Percentiles rank a stretch among this genome's conserved stretches.
phyloP scores from a whole-genome alignment of 2,329 filamentous ascomycete genomes.

The Mariannaea elegans region DNA sequence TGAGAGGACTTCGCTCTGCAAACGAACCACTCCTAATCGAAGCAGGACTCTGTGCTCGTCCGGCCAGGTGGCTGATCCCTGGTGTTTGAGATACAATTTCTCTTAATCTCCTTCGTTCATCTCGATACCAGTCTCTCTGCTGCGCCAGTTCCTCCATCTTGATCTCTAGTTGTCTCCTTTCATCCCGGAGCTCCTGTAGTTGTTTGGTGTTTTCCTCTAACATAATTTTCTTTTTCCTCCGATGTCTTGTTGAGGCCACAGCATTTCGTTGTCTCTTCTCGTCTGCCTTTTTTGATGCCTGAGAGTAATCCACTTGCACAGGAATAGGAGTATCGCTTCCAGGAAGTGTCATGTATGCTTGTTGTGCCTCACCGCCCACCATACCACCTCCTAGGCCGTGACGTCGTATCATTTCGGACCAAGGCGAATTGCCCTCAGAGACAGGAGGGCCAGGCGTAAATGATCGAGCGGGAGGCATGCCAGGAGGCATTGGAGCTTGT shows the following conservation, averaged over 20 bases:
- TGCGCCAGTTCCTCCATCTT: slow-evolving; percentile 63
- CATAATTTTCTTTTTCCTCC: slow-evolving; percentile 82
- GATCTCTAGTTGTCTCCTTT: slow-evolving; percentile 70
- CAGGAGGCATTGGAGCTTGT: slow-evolving; percentile 34
- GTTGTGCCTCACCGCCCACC: slow-evolving; percentile 45
- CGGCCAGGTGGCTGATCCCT: slow-evolving; percentile 61
- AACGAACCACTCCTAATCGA: slow-evolving; percentile 48
- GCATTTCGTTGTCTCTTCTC: slow-evolving; percentile 89
- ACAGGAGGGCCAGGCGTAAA: slow-evolving; percentile 31
- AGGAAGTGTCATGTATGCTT: slow-evolving; percentile 51
- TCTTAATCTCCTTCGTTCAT: slow-evolving; percentile 76
- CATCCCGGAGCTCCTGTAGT: slow-evolving; percentile 74
- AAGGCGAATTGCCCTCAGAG: slow-evolving; percentile 38
- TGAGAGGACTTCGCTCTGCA: slow-evolving; percentile 49
- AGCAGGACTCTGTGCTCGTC: slow-evolving; percentile 61
- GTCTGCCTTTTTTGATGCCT: slow-evolving; percentile 83
- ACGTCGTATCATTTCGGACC: slow-evolving; percentile 46
- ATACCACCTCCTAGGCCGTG: slow-evolving; percentile 38
- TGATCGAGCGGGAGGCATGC: slow-evolving; percentile 31
- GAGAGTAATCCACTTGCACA: slow-evolving; percentile 80
- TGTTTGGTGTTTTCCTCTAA: slow-evolving; percentile 76
- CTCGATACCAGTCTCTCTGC: slow-evolving; percentile 77
- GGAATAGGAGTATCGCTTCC: slow-evolving; percentile 54
- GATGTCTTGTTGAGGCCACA: slow-evolving; percentile 83
- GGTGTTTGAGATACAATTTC: slow-evolving; percentile 71